Base-by-base conservation (phyloP, 2,329 filamentous ascomycete species). In the Volutella citrinella region DNA sequence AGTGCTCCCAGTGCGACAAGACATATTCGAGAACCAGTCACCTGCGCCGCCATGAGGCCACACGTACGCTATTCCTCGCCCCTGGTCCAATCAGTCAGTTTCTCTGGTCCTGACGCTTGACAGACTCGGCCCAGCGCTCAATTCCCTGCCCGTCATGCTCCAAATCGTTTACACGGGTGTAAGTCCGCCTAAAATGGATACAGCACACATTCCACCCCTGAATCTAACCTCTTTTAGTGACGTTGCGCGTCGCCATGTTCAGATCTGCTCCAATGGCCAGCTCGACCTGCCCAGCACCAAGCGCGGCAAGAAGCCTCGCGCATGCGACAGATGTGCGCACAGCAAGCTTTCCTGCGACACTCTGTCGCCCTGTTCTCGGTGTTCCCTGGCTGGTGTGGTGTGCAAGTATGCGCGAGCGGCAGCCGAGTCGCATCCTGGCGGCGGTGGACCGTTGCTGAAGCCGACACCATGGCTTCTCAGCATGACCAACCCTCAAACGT, bases 1-100 rank as follows among this genome's bases (percentile, higher is more conserved):
- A n/a, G n/a, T n/a, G n/a, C n/a, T n/a, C n/a, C n/a, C n/a, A n/a
- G 8, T 42, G 38, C 12, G 34, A 29, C 3, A 42, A 42, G 31
- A 42, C 22, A 12, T 42, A 42, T 18, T 34, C 34, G 7, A 38
- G 38, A 12, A n/a, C 20, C 9, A 38, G 34, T 17, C 38, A 42
- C 17, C n/a, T 42, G 9, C 30, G 38, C 3, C 38, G 38, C 18
- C 38, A 42, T 27, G 38, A 38, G 29, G 29, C 34, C 10, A 29
- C 35, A n/a, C 38, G 38, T 42, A 19, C n/a, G 30, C 7, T 5
- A 19, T 26, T 27, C 21, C 18, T n/a, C 4, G 10, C 18, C 21
- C 18, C 13, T 20, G 21, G 14, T 12, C 22, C 17, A 36, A 21
- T 32, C 32, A 22, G 10, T 14, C 10, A n/a, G n/a, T n/a, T n/a